phyloP scores from a whole-genome alignment of 805 yeast genomes.

The Metschnikowia cubensis region DNA sequence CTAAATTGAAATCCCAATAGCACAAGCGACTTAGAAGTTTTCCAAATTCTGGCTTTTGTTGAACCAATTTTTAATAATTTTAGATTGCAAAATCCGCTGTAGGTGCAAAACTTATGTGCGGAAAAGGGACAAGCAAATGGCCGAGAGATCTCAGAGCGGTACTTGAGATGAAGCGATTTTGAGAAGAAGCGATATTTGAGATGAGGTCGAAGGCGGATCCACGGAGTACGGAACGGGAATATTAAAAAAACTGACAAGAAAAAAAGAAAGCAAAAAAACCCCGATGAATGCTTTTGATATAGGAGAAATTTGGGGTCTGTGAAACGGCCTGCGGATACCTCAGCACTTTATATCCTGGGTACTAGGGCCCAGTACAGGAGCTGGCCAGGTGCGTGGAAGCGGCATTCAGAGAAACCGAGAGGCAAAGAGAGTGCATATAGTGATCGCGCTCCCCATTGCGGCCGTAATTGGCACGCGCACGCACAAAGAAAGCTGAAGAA shows the following conservation, averaged over 20 bases:
- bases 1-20: too few relatives aligned
- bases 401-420: conserved; percentile 1
- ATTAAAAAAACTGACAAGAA: not conserved
- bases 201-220: not conserved
- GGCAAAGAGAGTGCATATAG: conserved; percentile 1
- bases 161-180: not conserved
- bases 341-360: conserved; percentile 1
- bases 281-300: not conserved
- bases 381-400: conserved; percentile 4
- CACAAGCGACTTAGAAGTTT: too few relatives aligned
- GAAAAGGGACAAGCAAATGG: not conserved
- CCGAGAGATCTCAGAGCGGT: not conserved
- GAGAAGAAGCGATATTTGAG: not conserved
- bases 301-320: not conserved
- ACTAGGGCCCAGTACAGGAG: conserved; percentile 3
- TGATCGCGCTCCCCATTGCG: not conserved
- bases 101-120: conserved; percentile 1
- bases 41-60: too few relatives aligned
- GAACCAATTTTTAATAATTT: not conserved
- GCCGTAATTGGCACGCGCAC: conserved; percentile 1
- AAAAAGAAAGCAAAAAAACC: not conserved
- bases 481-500: not conserved
- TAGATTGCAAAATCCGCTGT: not conserved
- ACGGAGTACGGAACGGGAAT: not conserved
- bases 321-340: conserved; percentile 1